A percentile compares a stretch with the other conserved stretches of the same genome.
These are phyloP conservation scores for Gynandropsis gynandra DNA, from an alignment of 345 rosid species.

Conservation along the genomic window DNA sequence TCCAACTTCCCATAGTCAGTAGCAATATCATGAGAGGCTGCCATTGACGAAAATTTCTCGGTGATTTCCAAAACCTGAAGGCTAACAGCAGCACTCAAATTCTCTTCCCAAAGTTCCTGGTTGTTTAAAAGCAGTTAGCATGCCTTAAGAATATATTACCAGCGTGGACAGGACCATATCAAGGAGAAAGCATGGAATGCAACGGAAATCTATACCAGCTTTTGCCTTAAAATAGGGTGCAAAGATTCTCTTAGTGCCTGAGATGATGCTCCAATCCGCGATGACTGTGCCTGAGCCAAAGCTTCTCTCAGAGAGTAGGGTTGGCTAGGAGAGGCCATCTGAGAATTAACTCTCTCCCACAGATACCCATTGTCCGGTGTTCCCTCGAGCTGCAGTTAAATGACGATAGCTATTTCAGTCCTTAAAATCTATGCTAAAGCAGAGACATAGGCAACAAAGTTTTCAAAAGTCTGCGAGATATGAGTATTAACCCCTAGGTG, in stretches of 20 bases:
- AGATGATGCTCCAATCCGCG: slow-evolving; percentile 96
- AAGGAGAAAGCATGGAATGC: slow-evolving; percentile 9
- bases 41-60: slow-evolving; percentile 80
- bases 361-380: slow-evolving; percentile 87
- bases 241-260: slow-evolving; percentile 95
- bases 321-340: slow-evolving; percentile 95
- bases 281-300: slow-evolving; percentile 96
- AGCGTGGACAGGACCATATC: slow-evolving; percentile 6
- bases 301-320: slow-evolving; percentile 99
- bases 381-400: slow-evolving; percentile 69
- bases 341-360: slow-evolving; percentile 98
- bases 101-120: slow-evolving; percentile 99
- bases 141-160: slow-evolving; percentile 10
- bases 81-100: slow-evolving; percentile 91
- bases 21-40: slow-evolving; percentile 82
- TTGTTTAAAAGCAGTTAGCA: slow-evolving; percentile 23
- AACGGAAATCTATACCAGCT: slow-evolving; percentile 48
- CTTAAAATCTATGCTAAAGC: slow-evolving; percentile 14
- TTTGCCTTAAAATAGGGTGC: slow-evolving; percentile 94
- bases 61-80: slow-evolving; percentile 95
- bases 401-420: slow-evolving; percentile 17
- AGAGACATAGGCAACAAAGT: slow-evolving; percentile 13
- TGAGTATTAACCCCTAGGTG: not conserved
- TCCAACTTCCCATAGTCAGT: slow-evolving; percentile 97
- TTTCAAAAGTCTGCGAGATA: slow-evolving; percentile 9